Evolutionary conservation across 2,329 filamentous ascomycete genomes (phyloP).

Genomic region (Verticillium albo-atrum): DNA sequence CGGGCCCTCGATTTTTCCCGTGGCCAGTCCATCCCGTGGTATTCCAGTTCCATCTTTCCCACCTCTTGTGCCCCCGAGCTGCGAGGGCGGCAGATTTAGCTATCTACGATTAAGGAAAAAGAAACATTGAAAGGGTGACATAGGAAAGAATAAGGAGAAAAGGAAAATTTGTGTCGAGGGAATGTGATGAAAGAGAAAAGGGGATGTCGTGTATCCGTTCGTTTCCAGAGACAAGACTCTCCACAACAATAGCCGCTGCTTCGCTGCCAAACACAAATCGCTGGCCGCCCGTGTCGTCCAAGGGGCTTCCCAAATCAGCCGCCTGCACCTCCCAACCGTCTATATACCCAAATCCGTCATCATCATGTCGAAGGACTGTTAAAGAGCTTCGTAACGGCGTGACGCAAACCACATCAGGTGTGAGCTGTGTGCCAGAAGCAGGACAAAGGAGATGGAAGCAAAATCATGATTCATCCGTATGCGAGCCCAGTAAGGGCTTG

Average conservation of each 20-base stretch:
- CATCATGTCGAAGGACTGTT: background rate
- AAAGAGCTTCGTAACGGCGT: background rate
- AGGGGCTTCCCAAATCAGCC: background rate
- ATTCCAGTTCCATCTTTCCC: background rate
- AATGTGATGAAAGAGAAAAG: background rate
- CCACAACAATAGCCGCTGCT: background rate
- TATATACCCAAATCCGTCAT: background rate
- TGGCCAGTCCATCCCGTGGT: background rate
- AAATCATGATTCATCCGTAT: background rate
- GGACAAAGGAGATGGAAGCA: background rate
- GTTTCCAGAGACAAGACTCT: background rate
- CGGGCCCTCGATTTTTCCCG: background rate
- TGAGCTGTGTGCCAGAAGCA: background rate
- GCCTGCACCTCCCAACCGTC: background rate
- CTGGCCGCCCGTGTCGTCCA: background rate
- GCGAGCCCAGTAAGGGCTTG: background rate
- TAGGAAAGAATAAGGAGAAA: background rate
- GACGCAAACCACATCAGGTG: background rate
- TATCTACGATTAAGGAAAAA: constrained; percentile 2
- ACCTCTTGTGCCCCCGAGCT: background rate
- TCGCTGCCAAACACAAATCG: background rate
- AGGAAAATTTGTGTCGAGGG: background rate
- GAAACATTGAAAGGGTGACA: background rate
- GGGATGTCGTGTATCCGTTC: background rate
- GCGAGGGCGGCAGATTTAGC: background rate